A percentile compares a stretch with the other conserved stretches of the same genome.
phyloP scores from a whole-genome alignment of 169 alveolate species.

The Cyclospora cayetanensis region DNA sequence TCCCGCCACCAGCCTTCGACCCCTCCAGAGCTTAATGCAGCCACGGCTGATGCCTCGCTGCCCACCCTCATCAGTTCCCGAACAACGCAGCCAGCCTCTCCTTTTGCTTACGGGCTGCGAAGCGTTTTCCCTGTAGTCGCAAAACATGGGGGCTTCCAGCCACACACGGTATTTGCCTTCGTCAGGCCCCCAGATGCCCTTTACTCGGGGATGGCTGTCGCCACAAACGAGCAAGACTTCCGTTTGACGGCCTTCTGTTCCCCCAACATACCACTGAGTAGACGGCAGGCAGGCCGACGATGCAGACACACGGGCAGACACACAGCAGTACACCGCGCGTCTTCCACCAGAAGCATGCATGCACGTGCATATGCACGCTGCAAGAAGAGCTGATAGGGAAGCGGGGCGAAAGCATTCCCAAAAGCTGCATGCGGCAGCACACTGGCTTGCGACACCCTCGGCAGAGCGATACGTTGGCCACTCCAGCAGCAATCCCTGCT shows the following conservation, averaged over 20 bases:
- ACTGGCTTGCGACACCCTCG: no score
- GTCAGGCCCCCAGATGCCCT: slow-evolving; percentile 6
- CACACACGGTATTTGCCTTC: slow-evolving; percentile 30
- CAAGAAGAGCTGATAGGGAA: background rate
- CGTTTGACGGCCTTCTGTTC: slow-evolving; percentile 69
- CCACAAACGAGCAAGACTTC: slow-evolving; percentile 63
- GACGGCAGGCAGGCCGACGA: background rate
- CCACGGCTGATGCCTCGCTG: no score
- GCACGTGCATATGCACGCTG: background rate
- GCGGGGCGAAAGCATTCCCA: no score
- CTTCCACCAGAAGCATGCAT: background rate
- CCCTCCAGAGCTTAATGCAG: no score
- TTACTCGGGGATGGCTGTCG: slow-evolving; percentile 59
- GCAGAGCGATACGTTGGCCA: no score
- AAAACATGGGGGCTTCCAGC: slow-evolving; percentile 70
- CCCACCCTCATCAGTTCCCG: no score
- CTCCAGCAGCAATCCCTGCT: no score
- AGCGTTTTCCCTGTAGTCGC: slow-evolving; percentile 57
- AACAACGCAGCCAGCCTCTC: no score
- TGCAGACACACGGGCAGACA: background rate
- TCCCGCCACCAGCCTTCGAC: no score
- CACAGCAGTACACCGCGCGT: background rate
- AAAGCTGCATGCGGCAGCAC: no score
- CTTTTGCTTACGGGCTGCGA: slow-evolving; percentile 62
- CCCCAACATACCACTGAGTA: slow-evolving; percentile 48